Evolutionary conservation across 2,329 filamentous ascomycete genomes (phyloP).

Genomic region (Canariomyces notabilis): DNA sequence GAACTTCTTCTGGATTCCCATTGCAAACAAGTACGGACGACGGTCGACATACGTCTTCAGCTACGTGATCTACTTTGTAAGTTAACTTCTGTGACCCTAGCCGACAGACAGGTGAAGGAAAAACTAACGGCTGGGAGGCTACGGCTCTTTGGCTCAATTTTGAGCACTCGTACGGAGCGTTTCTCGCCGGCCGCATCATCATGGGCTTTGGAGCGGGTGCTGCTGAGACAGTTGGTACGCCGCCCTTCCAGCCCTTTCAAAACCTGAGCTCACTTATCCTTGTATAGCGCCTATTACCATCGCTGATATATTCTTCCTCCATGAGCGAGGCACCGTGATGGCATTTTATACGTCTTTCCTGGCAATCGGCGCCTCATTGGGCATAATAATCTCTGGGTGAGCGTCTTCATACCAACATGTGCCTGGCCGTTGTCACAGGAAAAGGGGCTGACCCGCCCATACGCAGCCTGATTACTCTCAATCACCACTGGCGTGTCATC

Average conservation of each 20-base stretch:
- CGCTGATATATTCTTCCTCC: slow-evolving; percentile 52
- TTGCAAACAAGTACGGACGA: slow-evolving; percentile 42
- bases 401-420: too few relatives aligned
- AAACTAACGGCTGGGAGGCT: slow-evolving; percentile 13
- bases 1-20: slow-evolving; percentile 43
- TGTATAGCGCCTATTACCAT: slow-evolving; percentile 44
- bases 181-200: slow-evolving; percentile 44
- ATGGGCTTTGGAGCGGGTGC: slow-evolving; percentile 51
- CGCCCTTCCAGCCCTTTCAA: not conserved
- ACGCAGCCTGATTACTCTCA: slow-evolving; percentile 42
- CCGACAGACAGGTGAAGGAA: too few relatives aligned
- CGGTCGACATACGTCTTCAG: slow-evolving; percentile 40
- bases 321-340: slow-evolving; percentile 50
- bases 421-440: too few relatives aligned
- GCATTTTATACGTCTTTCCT: slow-evolving; percentile 40
- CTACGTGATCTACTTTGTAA: slow-evolving; percentile 38
- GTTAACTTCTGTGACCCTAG: not conserved
- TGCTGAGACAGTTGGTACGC: slow-evolving; percentile 42
- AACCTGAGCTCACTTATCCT: slow-evolving; percentile 15
- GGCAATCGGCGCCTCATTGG: slow-evolving; percentile 38
- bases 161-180: slow-evolving; percentile 36
- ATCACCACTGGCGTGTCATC: slow-evolving; percentile 45
- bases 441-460: not conserved
- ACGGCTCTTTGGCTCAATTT: slow-evolving; percentile 40
- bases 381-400: slow-evolving; percentile 39